phyloP scores from a whole-genome alignment of 345 rosid genomes.

The Sisymbrium irio region DNA sequence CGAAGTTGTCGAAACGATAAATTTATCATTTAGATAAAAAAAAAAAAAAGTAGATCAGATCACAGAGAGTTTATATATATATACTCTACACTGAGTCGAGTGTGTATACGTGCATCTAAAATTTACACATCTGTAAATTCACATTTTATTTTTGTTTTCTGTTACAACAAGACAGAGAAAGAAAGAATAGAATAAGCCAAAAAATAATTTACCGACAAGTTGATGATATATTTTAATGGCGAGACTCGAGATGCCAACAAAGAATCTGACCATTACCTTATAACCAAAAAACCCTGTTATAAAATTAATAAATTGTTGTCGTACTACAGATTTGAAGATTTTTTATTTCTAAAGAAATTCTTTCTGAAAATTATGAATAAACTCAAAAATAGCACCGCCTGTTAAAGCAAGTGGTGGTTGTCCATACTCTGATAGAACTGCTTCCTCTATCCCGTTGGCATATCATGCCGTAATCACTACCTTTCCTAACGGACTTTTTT shows the following conservation, averaged over 20 bases:
- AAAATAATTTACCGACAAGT: slow-evolving; percentile 45
- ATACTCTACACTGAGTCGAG: not conserved
- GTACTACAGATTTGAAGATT: not conserved
- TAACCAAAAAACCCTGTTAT: not conserved
- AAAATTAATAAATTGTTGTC: slow-evolving; percentile 4
- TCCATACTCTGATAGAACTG: not conserved
- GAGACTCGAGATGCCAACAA: slow-evolving; percentile 22
- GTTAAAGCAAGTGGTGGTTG: slow-evolving; percentile 31
- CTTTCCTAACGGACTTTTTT: slow-evolving; percentile 21
- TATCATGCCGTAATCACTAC: slow-evolving; percentile 38
- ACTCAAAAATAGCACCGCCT: slow-evolving; percentile 37
- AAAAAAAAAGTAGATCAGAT: slow-evolving; percentile 33
- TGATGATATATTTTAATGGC: slow-evolving; percentile 38
- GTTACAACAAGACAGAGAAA: slow-evolving; percentile 24
- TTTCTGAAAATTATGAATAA: not conserved
- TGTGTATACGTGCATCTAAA: slow-evolving; percentile 28
- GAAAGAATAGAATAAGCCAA: slow-evolving; percentile 24
- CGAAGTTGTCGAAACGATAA: slow-evolving; percentile 21
- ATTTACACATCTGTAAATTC: slow-evolving; percentile 25
- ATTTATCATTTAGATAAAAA: not conserved
- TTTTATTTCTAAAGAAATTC: not conserved
- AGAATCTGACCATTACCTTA: slow-evolving; percentile 45
- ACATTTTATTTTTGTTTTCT: not conserved
- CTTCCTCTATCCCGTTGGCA: slow-evolving; percentile 11
- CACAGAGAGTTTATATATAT: slow-evolving; percentile 21